Evolutionary conservation across 208 protist genomes (phyloP), one percentile per base, ranked within the genome.

Genomic region (Acanthamoeba royreba): DNA sequence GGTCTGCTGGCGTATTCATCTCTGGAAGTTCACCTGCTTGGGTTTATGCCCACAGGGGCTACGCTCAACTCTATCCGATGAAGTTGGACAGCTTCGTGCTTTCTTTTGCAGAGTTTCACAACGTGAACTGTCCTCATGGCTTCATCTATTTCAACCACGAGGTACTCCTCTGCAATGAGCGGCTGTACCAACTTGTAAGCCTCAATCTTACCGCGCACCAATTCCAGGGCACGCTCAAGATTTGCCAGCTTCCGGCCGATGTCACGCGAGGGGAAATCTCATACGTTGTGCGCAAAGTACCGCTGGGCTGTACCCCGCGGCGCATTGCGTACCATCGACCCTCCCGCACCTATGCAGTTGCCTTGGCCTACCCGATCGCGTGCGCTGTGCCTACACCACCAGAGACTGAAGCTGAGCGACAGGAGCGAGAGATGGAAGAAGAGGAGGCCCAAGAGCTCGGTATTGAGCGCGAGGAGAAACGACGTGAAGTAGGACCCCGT

Each of bases 141-240:
- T 92, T 92, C 46, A 74, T 74, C 33, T 92, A 92, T n/a, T 77
- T 92, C 61, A 92, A 92, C 40, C 35, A 92, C 28, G 38, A 43
- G 38, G 86, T 45, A 13, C 55, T 92, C 0, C n/a, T 90, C 25
- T n/a, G 25, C 55, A 28, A 35, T 25, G 25, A 1, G 15, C n/a
- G 40, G 2, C 25, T n/a, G 15, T 58, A 3, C 2, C 25, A 3
- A 40, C 3, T 77, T n/a, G 25, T 77, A 66, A 25, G 11, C 31
- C 61, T 38, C 19, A 38, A 38, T 72, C 2, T 38, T 28, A 38
- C 25, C 15, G 25, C 25, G 3, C 8, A 35, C 40, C 35, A 4
- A 31, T 0, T 77, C 15, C 43, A 86, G 77, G 77, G 46, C 42
- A 86, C 77, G 45, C 77, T 86, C 46, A 92, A 92, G 58, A 92